Base-by-base conservation (phyloP, 352 stramenopile genomes). In the Elongisporangium undulatum region DNA sequence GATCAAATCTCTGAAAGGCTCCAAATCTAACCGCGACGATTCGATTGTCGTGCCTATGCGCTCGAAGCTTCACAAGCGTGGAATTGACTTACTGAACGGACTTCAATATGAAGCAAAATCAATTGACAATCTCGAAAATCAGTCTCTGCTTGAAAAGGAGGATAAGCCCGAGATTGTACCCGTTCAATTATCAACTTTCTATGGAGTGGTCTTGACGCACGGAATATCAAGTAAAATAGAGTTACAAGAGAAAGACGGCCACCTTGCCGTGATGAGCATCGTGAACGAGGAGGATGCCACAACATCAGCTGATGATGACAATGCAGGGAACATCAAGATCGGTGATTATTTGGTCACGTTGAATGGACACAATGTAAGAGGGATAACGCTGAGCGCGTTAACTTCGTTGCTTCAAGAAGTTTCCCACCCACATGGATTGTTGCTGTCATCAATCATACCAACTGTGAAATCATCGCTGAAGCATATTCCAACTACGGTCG, bases 1-100 rank as follows among this genome's bases (percentile, higher is more conserved):
- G 53, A 63, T 95, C 10, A 95, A 93, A 56, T 64, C 77, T 22
- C 69, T 95, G 4, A 90, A 90, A 55, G 85, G 85, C 24, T 76
- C 74, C 6, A 89, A 90, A 64, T 84, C 76, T 23, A 87, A 78
- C 58, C 79, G 79, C 45, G 79, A 92, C 59, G 85, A 95, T 29
- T 77, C 77, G 1, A 59, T 87, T 19, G 71, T 89, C 7, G 58
- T 78, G 0, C 74, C 79, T 16, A 56, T 92, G 23, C 82, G 85
- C 1, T 56, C 75, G 10, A 64, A 63, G 17, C 64, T 87, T 13
- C 39, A 69, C 3, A 66, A 56, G n/a, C 61, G 72, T 64, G 68
- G 76, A 55, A 63, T 19, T 3, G 73, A 82, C 38, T 70, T 91
- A 50, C 61, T 91, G 10, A 71, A 74, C 2, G 83, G 83, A 10